Conservation (phyloP, 83 land plant genomes). For the Thuja plicata region DNA sequence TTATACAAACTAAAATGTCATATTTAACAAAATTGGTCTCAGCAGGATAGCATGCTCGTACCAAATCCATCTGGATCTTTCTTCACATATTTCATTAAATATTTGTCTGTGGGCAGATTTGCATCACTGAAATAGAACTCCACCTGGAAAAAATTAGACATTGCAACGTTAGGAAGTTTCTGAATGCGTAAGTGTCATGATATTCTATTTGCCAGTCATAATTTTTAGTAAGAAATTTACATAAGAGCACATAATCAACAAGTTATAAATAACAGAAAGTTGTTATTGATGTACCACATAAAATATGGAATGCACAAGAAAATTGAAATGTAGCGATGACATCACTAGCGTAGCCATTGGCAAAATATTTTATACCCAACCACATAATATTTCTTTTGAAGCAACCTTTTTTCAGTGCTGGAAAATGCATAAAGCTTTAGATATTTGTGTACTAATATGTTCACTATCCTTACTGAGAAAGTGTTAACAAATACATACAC, state of each 20-base stretch:
- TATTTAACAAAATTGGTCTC: neutral
- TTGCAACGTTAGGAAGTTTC: neutral
- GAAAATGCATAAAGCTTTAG: neutral
- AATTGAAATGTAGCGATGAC: neutral
- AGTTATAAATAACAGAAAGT: neutral
- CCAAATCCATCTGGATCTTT: constrained; percentile 89
- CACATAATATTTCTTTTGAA: neutral
- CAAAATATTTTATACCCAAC: neutral
- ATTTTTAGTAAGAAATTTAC: neutral
- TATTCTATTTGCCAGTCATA: neutral
- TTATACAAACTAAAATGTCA: neutral
- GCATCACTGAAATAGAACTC: constrained; percentile 95
- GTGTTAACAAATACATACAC: neutral
- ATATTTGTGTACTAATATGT: neutral
- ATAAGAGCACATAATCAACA: neutral
- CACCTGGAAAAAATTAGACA: constrained; percentile 50
- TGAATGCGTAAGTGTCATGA: neutral
- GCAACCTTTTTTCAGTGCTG: neutral
- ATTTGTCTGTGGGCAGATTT: constrained; percentile 83
- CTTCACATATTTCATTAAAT: constrained; percentile 66
- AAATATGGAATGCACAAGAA: neutral
- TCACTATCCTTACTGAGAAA: neutral
- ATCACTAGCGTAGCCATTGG: neutral
- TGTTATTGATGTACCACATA: neutral
- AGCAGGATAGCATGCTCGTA: constrained; percentile 24